Conservation (phyloP, 2,329 filamentous ascomycete genomes). For the Talaromyces sp. region DNA sequence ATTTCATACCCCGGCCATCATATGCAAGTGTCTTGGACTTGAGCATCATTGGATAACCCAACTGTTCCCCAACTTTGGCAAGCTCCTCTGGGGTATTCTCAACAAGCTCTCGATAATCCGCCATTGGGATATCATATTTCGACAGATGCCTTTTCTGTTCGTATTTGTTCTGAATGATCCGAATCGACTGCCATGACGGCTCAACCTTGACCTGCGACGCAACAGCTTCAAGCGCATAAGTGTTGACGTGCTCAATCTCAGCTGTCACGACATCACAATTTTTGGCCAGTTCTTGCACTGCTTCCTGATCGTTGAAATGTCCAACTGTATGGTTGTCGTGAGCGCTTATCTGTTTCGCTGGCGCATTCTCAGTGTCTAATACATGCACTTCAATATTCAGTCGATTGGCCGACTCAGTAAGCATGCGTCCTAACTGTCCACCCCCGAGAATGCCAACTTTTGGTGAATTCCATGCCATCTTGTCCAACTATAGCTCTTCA, state of each 20-base stretch:
- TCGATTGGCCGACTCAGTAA: constrained; percentile 76
- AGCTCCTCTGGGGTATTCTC: constrained; percentile 58
- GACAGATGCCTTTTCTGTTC: constrained; percentile 77
- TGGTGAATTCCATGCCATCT: constrained; percentile 36
- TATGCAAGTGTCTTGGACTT: constrained; percentile 89
- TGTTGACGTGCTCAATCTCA: constrained; percentile 93
- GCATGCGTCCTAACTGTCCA: constrained; percentile 86
- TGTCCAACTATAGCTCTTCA: neutral
- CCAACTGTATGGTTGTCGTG: constrained; percentile 71
- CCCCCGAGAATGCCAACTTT: constrained; percentile 52
- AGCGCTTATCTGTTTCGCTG: constrained; percentile 79
- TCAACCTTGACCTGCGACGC: constrained; percentile 63
- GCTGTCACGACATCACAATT: constrained; percentile 78
- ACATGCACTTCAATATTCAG: constrained; percentile 75
- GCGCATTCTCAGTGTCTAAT: constrained; percentile 69
- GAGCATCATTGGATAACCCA: constrained; percentile 85
- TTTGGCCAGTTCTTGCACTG: constrained; percentile 73
- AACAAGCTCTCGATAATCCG: constrained; percentile 62
- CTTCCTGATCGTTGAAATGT: constrained; percentile 77
- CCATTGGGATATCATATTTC: constrained; percentile 64
- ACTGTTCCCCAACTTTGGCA: constrained; percentile 55
- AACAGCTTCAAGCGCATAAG: constrained; percentile 81
- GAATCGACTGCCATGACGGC: constrained; percentile 79
- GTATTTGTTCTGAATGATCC: constrained; percentile 91
- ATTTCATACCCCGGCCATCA: constrained; percentile 68